Percentiles rank a stretch among this genome's conserved stretches.
These are phyloP conservation scores for Amniculicola lignicola DNA, from an alignment of 495 filamentous ascomycete species.

Conservation along the genomic window DNA sequence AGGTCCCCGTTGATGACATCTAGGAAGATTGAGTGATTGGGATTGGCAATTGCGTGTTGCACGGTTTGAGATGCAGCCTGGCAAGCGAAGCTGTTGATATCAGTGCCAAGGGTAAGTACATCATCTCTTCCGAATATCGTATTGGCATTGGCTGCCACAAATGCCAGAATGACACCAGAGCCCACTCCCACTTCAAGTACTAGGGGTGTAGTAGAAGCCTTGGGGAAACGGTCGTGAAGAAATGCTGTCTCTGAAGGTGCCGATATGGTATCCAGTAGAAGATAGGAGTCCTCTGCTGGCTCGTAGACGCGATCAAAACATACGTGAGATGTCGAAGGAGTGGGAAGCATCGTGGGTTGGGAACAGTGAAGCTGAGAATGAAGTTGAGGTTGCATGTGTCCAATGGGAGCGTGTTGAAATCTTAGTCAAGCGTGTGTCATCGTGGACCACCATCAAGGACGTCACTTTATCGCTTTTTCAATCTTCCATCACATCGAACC, in stretches of 20 bases:
- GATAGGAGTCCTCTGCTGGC: constrained; percentile 89
- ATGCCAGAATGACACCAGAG: constrained; percentile 86
- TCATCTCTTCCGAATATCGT: constrained; percentile 69
- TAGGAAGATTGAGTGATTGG: constrained; percentile 46
- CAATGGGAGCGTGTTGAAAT: too few species aligned
- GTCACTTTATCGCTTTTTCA: neutral
- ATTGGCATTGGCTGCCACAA: constrained; percentile 70
- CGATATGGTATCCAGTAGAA: constrained; percentile 92
- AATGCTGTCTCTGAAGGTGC: constrained; percentile 66
- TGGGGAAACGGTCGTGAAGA: constrained; percentile 60
- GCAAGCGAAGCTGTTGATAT: constrained; percentile 81
- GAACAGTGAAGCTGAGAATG: too few species aligned
- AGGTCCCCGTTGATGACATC: constrained; percentile 67
- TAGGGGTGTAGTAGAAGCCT: constrained; percentile 48
- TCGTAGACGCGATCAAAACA: constrained; percentile 83
- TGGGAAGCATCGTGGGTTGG: constrained; percentile 86
- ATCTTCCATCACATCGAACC: neutral
- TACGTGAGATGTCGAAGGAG: constrained; percentile 87
- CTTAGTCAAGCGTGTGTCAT: too few species aligned
- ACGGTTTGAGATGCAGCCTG: constrained; percentile 63
- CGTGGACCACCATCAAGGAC: neutral
- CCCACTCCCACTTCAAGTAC: constrained; percentile 86
- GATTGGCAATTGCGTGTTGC: constrained; percentile 47
- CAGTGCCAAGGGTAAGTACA: constrained; percentile 68
- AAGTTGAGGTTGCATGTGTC: too few species aligned